Base-by-base conservation (phyloP, 129 eudicot genomes). In the Calendula officinalis region DNA sequence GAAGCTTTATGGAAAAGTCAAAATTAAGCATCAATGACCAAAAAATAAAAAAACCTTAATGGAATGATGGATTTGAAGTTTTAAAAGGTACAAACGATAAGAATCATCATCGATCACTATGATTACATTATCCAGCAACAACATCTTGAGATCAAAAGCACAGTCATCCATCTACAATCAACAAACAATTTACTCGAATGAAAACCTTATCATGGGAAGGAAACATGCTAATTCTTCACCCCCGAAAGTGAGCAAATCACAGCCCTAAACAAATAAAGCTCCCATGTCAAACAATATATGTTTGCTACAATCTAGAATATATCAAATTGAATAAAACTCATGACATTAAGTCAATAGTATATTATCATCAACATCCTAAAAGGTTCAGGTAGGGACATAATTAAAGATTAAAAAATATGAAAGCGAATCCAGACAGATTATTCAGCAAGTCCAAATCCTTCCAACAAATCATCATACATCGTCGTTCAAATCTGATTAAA, bases 121-220 rank as follows among this genome's bases (percentile, higher is more conserved):
- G 56, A 59, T 44, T 68, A 78, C 62, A 64, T 66, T 59, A 48
- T 51, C 59, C 44, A 41, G 69, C 48, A 36, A 69, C 74, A 71
- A 40, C 66, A 76, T 75, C 59, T 71, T 77, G 13, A 33, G 76
- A 76, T 65, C 77, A 73, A 66, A 75, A 47, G 81, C 82, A 67
- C 64, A 33, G 45, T 89, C 96, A 89, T 85, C 96, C 96, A 85
- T 85, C 94, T 89, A 89, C 94, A 89, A 85, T 85, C 54, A 65
- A 77, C 63, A 69, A 78, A 73, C 71, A 73, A 73, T 65, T 65
- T 56, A 73, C 67, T 60, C 60, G 53, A 32, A 58, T 60, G 63
- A 70, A 76, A 60, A 56, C 70, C 62, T 12, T 14, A 56, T 22
- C 30, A 22, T 4, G 48, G 51, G 49, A 40, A 12, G 2, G 50